These are phyloP conservation scores for Chlorella sp. DNA, from an alignment of 139 green algal species.

Conservation along the genomic window DNA sequence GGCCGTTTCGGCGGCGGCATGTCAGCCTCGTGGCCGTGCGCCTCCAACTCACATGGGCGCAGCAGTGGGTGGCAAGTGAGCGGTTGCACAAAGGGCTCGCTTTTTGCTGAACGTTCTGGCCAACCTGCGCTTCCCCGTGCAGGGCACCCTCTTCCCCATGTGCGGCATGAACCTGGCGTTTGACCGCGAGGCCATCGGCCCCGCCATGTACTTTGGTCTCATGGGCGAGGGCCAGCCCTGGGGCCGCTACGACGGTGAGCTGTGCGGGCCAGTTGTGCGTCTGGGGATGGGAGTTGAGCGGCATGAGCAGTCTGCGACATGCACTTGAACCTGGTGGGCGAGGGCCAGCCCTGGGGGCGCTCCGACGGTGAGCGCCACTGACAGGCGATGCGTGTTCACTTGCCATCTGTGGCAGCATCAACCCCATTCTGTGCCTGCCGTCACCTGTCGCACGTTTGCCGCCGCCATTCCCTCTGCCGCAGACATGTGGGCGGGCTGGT, in stretches of 20 bases:
- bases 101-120: too few species aligned
- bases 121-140: neutral
- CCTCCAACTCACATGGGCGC: neutral
- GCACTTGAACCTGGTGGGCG: neutral
- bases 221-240: constrained; percentile 97
- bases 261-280: neutral
- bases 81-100: too few species aligned
- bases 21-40: neutral
- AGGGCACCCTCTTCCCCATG: constrained; percentile 96
- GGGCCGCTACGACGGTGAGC: constrained; percentile 75
- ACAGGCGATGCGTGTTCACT: too few species aligned
- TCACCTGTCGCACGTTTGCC: neutral
- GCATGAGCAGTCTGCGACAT: neutral
- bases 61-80: too few species aligned
- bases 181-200: constrained; percentile 88
- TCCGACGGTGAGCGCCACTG: too few species aligned
- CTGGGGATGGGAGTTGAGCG: too few species aligned
- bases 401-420: too few species aligned
- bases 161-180: constrained; percentile 98
- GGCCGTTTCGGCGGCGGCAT: neutral
- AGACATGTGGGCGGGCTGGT: constrained; percentile 99
- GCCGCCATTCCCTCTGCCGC: neutral
- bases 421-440: neutral
- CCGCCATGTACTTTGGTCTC: constrained; percentile 98
- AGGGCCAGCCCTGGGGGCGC: neutral